phyloP scores from a whole-genome alignment of 495 filamentous ascomycete species.

The Xylaria grammica region DNA sequence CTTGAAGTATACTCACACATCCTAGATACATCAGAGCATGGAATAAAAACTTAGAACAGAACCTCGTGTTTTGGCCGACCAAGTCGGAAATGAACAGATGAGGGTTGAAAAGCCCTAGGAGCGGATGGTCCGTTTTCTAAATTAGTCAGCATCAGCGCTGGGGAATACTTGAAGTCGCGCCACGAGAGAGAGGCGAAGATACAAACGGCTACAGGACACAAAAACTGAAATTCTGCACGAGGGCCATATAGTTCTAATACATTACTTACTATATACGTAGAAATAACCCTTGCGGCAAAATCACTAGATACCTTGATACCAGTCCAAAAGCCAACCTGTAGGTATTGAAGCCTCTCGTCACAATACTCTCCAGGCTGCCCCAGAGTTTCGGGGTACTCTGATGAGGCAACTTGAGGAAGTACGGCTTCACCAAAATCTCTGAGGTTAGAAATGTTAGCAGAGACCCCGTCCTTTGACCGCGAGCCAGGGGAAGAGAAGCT shows the following conservation, averaged over 20 bases:
- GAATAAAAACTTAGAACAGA: slow-evolving; percentile 34
- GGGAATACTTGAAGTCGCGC: not conserved
- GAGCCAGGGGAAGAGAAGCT: not conserved
- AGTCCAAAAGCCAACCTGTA: slow-evolving; percentile 22
- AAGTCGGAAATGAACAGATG: slow-evolving; percentile 33
- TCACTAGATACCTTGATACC: slow-evolving; percentile 10
- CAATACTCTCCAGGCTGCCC: slow-evolving; percentile 5
- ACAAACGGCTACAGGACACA: not conserved
- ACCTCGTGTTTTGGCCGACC: slow-evolving; percentile 20
- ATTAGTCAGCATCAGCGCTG: not conserved
- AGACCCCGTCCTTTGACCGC: not conserved
- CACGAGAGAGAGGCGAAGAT: not conserved
- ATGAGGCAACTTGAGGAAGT: not conserved
- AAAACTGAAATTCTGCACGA: not conserved
- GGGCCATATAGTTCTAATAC: too few relatives aligned
- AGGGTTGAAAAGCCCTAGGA: slow-evolving; percentile 29
- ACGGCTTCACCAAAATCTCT: not conserved
- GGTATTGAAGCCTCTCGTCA: slow-evolving; percentile 19
- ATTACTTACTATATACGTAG: slow-evolving; percentile 20
- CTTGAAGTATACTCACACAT: slow-evolving; percentile 26
- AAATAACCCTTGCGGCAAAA: slow-evolving; percentile 21
- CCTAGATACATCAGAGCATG: slow-evolving; percentile 32
- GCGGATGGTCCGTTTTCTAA: slow-evolving; percentile 22
- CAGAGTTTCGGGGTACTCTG: not conserved
- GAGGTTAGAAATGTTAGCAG: not conserved